Evolutionary conservation across 2,329 filamentous ascomycete species (phyloP), one percentile per base, ranked within the genome.

Genomic region (Ophiostoma sp.): DNA sequence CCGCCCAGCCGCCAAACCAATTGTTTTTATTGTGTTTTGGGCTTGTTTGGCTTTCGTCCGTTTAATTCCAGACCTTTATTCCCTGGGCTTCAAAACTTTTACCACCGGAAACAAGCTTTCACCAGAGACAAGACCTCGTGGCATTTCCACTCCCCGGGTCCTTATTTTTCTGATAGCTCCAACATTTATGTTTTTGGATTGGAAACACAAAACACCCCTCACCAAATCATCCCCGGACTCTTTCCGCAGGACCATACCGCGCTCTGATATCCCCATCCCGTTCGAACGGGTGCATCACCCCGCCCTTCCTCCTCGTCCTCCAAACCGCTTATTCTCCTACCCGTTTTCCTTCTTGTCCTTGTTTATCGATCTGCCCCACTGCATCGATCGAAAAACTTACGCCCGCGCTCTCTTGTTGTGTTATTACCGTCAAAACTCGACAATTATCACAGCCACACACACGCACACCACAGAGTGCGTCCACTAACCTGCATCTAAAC

Each of bases 61-160:
- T 69, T 59, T 73, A 73, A 73, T 64, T 63, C 61, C 63, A 75
- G 57, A n/a, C 59, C 70, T 42, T 64, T 70, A 63, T 68, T 72
- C 39, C 39, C 31, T 28, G 48, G 15, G 31, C 57, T 31, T 42
- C 59, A 22, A 48, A 1, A 17, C 39, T 22, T 63, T 69, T 75
- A 72, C 71, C 72, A 71, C 74, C 69, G 69, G 69, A 45, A 71
- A 50, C 52, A 70, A 70, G 69, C 69, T 33, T 42, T 66, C 64
- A 17, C 66, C 45, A 19, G n/a, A 52, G 28, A 50, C 45, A 69
- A 36, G 66, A 48, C 66, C 66, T 70, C 22, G 69, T 61, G 69
- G 50, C 69, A 28, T 4, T 22, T 25, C 48, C 15, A 28, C 31
- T 36, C 48, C 48, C 17, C 4, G 33, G 50, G 15, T 5, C 42